Conservation (phyloP, 495 filamentous ascomycete genomes). For the Bacidia rubella region DNA sequence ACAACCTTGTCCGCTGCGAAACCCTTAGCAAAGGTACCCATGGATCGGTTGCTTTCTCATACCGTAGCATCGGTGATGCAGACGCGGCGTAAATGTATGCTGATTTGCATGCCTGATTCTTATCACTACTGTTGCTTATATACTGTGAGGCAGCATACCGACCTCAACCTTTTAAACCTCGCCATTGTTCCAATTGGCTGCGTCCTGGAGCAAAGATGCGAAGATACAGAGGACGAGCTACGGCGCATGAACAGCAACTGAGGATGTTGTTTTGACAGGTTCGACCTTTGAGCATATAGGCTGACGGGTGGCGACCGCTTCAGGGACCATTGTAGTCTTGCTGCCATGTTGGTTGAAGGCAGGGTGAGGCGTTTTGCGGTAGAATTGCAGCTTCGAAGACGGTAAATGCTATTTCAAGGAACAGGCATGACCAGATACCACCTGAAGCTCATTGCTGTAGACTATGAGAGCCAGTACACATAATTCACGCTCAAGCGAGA, state of each 20-base stretch:
- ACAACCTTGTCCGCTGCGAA: slow-evolving; percentile 59
- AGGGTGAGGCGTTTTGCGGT: neutral
- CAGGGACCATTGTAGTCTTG: neutral
- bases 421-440: neutral
- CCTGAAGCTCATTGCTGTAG: neutral
- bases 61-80: slow-evolving; percentile 9
- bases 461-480: neutral
- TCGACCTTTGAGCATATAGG: neutral
- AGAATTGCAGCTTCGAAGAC: neutral
- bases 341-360: neutral
- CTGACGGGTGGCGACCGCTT: neutral
- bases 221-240: neutral
- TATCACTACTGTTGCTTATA: too few relatives aligned
- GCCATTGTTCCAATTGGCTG: too few relatives aligned
- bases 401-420: neutral
- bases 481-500: neutral
- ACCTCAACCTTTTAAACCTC: too few relatives aligned
- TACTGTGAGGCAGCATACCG: too few relatives aligned
- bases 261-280: neutral
- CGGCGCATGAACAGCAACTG: neutral
- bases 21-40: neutral
- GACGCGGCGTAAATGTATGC: neutral
- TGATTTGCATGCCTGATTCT: too few relatives aligned
- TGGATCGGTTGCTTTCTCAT: neutral
- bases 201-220: neutral